Base-by-base conservation (phyloP, 331 rosid genomes). In the Arachis monticola region DNA sequence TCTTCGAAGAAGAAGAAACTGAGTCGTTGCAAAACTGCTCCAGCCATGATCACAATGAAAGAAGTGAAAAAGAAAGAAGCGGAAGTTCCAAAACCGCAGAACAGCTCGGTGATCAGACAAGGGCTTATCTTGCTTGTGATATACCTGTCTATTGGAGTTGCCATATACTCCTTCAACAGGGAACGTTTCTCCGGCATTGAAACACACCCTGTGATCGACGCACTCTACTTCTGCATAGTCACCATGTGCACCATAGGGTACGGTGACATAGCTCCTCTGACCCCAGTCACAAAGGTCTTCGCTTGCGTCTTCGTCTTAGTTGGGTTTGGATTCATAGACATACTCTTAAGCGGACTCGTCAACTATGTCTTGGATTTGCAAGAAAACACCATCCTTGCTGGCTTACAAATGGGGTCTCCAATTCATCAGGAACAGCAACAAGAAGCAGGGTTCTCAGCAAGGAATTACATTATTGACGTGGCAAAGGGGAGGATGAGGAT, bases 181-280 rank as follows among this genome's bases (percentile, higher is more conserved):
- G 83, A 82, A 13, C 67, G 69, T 67, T 92, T 92, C 67, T 88
- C 92, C 0, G 97, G 96, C n/a, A 47, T 48, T 0, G 93, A 90
- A 38, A 89, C 97, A 6, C 88, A 86, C 84, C 96, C 93, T 0
- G 73, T 88, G 0, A 88, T 92, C 0, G 97, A 92, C 30, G 97
- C 97, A 0, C 91, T 92, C 41, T 92, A 92, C 79, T 92, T 88
- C 50, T 86, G 92, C 13, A 88, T 92, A 55, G 96, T 92, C 12
- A 92, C 96, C 60, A 87, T 92, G 89, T 90, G 97, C 46, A 92
- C 97, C 3, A 92, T 92, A n/a, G 98, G 96, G 22, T 90, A 87
- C 56, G 96, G 98, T 0, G 98, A 92, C 80, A 88, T 92, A 47
- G 87, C 91, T 2, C 98, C 98, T 2, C 5, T 76, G 4, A 85